Evolutionary conservation across 495 filamentous ascomycete genomes (phyloP), one percentile per base, ranked within the genome.

Genomic region (Neurospora intermedia): DNA sequence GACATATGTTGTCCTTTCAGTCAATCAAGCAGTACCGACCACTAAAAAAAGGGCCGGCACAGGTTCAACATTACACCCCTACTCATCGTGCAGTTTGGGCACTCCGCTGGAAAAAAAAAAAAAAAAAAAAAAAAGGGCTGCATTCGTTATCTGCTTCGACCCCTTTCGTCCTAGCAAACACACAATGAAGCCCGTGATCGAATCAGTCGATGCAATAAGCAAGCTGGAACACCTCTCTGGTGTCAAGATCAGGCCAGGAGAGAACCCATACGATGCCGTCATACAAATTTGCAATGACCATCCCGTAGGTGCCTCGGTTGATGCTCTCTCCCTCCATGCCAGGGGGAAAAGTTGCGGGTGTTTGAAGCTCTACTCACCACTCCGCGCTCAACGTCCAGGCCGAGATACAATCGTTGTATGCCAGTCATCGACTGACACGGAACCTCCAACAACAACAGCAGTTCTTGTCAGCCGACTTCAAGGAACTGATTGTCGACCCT

Each of bases 181-280:
- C 43, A 77, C 70, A 43, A 84, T 84, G 84, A 77, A 73, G 39
- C 72, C 82, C 0, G 69, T 73, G 20, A 73, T 84, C 35, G 79
- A 81, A 15, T 81, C 81, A 10, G 82, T 84, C 16, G 85, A 87
- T 48, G 78, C 80, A 15, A 80, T 76, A 70, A 89, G 89, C 77
- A 87, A 85, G 73, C 81, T 89, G 42, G 85, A 87, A 74, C 87
- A 90, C 72, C 81, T 88, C 15, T 89, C 88, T 8, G 88, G 85
- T 6, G 74, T 89, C 41, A 80, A 80, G 38, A 75, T 82, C 45
- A 78, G 83, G 62, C 81, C 82, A 1, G 84, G 82, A 59, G 81
- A 85, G 69, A 97, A 94, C 75, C 94, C 93, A 1, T 97, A 95
- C 78, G 86, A 94, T 77, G 87, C 89, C 15, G 81, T 97, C 45